Percentiles rank a stretch among this genome's conserved stretches.
Evolutionary conservation across 192 early-diverging fungal genomes (phyloP).

Genomic region (Backusella morwellensis): DNA sequence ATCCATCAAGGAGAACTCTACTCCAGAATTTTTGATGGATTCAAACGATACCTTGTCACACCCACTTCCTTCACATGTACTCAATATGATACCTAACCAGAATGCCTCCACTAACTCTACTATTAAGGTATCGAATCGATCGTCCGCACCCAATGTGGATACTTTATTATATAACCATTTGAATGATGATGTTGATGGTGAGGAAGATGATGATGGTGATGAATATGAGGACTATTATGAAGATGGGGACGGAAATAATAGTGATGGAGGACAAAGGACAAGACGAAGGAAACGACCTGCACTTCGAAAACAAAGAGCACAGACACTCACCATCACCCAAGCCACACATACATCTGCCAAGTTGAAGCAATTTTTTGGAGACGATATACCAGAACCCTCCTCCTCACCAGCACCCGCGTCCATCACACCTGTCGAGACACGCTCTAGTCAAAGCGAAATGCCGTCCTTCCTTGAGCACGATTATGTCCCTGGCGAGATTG

Average conservation of each 20-base stretch:
- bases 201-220: neutral
- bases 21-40: neutral
- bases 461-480: slow-evolving; percentile 58
- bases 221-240: neutral
- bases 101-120: neutral
- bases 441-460: neutral
- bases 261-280: neutral
- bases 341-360: slow-evolving; percentile 34
- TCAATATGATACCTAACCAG: neutral
- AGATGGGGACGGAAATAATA: neutral
- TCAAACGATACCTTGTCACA: neutral
- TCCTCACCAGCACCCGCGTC: neutral
- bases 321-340: neutral
- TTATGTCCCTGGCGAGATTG: slow-evolving; percentile 66
- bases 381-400: slow-evolving; percentile 37
- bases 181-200: neutral
- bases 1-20: neutral
- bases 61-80: neutral
- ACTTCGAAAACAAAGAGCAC: neutral
- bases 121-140: neutral
- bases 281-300: neutral
- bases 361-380: slow-evolving; percentile 60
- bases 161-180: neutral
- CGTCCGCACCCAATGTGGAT: neutral
- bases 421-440: neutral